Evolutionary conservation across 1,284 basidiomycete species (phyloP), one percentile per base, ranked within the genome.

Genomic region (Irpex rosettiformis): DNA sequence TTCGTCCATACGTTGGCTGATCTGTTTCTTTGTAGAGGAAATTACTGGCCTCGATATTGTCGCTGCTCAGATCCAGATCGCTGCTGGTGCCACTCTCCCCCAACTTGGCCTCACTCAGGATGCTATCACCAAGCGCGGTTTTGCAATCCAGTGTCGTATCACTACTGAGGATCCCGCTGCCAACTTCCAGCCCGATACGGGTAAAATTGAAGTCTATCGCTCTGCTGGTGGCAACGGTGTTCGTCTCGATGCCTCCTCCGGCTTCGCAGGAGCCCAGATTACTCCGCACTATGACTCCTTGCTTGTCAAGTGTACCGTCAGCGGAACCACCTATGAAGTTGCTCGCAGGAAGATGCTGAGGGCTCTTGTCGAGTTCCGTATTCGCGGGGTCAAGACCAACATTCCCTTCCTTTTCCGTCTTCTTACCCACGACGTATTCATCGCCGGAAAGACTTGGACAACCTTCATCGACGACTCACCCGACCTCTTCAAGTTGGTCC

Each of bases 401-500:
- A 99, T 99, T 66, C 97, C 97, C 28, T 99, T 99, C 91, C 79
- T 99, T 66, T 97, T 99, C 86, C 91, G 96, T 64, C 85, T 99
- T 27, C 80, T 99, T 65, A 98, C 96, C n/a, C 94, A 99, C 75
- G 94, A 96, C 67, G 86, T 96, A 64, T 99, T 98, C 78, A 92
- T 98, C 66, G 89, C 86, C 47, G 95, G 95, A 62, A 92, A 93
- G 79, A 98, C 97, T 21, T 99, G 97, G 97, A 99, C 95, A 2
- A 98, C 96, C 22, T 98, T 98, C 81, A 99, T 99, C 73, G 97
- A 99, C 72, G 97, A 99, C 77, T 98, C 96, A 2, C 96, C 94
- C 33, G 96, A 98, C 72, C 87, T 99, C 65, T 99, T 99, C 89
- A 97, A 96, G 77, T 86, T 99, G 61, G 95, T 99, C 4, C 93